Base-by-base conservation (phyloP, 2,329 filamentous ascomycete species). In the Cercospora nicotianae region DNA sequence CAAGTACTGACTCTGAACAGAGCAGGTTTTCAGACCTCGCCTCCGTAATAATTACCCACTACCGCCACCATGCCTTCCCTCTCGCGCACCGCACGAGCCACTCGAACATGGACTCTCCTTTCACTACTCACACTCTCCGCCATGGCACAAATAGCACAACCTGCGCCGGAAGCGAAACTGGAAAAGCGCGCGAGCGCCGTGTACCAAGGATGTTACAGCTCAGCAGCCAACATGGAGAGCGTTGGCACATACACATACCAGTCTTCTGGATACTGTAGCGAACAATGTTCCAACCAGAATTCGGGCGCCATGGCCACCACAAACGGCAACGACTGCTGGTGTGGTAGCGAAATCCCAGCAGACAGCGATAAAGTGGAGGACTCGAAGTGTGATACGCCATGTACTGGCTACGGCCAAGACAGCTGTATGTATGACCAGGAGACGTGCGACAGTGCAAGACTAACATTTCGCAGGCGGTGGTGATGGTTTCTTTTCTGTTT, bases 321-420 rank as follows among this genome's bases (percentile, higher is more conserved):
- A 6, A 84, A 84, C n/a, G 86, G 86, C n/a, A 82, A 84, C 18
- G 80, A 87, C 70, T 97, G 93, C 80, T 91, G 84, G 75, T 96
- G 93, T 75, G 93, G 93, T 67, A 81, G 87, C 70, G 79, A 84
- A 68, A 85, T 93, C 60, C 93, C 93, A 0, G 83, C 89, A n/a
- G 74, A 82, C 42, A 81, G 81, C n/a, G 81, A 82, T 53, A 77
- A 89, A 68, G 85, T 87, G 9, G 81, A 85, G 60, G 85, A 90
- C 75, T 77, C 77, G 8, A 80, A 87, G 18, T 97, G 93, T 80
- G 83, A 87, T 75, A 85, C 83, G 28, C 76, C 83, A 0, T 97
- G 93, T 78, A 63, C 63, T 12, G 70, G 70, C 8, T 72, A 64
- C 20, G 64, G 60, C 39, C 33, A 63, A 63, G 59, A 36, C 26